These are phyloP conservation scores for Byssoonygena ceratinophila DNA, from an alignment of 2,329 filamentous ascomycete species.

Conservation along the genomic window DNA sequence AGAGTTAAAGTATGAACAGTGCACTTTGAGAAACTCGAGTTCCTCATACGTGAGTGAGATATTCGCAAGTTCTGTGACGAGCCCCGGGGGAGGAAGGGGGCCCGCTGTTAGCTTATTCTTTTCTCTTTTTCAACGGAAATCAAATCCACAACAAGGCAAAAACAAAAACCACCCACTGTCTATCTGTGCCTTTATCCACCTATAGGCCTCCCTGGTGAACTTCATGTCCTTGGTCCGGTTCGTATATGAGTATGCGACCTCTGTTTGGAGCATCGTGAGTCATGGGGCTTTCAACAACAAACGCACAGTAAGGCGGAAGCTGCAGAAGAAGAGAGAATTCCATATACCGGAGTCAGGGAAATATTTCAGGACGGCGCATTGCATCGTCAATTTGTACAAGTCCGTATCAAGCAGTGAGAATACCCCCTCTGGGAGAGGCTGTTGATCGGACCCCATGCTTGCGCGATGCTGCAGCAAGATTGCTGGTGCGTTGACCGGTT, in stretches of 20 bases:
- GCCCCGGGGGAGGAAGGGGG: too few relatives aligned
- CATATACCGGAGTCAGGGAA: conserved; percentile 54
- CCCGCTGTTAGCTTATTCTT: background rate
- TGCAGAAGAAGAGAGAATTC: background rate
- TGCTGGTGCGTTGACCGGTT: background rate
- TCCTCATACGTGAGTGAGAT: conserved; percentile 72
- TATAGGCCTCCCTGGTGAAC: conserved; percentile 68
- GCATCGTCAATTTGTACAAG: conserved; percentile 97
- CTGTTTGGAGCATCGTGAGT: conserved; percentile 27
- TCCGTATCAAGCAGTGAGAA: conserved; percentile 74
- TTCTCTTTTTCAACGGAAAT: too few relatives aligned
- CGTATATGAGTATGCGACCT: conserved; percentile 86
- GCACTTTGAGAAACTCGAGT: conserved; percentile 61
- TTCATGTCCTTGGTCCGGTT: conserved; percentile 94
- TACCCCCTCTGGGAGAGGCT: conserved; percentile 52
- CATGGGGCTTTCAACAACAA: background rate
- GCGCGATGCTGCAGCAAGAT: background rate
- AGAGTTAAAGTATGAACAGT: conserved; percentile 68
- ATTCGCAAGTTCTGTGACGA: conserved; percentile 62
- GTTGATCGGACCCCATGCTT: conserved; percentile 6
- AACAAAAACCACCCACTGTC: conserved; percentile 58
- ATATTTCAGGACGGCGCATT: conserved; percentile 89
- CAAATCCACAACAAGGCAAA: too few relatives aligned
- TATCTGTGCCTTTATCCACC: conserved; percentile 77
- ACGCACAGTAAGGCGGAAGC: background rate